Percentiles rank a stretch among this genome's conserved stretches.
Evolutionary conservation across 495 filamentous ascomycete genomes (phyloP).

Genomic region (Hypoxylon perforatum): DNA sequence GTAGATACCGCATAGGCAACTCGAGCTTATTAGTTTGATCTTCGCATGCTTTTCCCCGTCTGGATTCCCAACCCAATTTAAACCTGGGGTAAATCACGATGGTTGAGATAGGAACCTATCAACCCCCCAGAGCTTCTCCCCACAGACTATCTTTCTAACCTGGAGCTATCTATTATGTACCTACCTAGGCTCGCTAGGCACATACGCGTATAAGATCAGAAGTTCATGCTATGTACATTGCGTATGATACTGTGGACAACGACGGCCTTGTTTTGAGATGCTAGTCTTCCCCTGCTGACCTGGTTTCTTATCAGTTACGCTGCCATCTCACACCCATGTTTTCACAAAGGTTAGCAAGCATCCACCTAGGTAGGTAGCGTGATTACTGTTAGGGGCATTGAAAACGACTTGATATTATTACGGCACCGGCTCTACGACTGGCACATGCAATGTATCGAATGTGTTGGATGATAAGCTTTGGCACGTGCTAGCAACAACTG

Average conservation of each 20-base stretch:
- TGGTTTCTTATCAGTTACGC: conserved; percentile 28
- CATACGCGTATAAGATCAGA: conserved; percentile 11
- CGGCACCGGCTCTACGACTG: conserved; percentile 4
- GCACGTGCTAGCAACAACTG: conserved; percentile 32
- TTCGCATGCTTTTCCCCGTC: conserved; percentile 10
- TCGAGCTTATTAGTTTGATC: conserved; percentile 13
- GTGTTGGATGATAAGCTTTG: conserved; percentile 22
- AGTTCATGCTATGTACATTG: conserved; percentile 20
- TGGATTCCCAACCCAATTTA: conserved; percentile 21
- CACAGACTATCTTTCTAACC: conserved; percentile 33
- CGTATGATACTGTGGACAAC: conserved; percentile 10
- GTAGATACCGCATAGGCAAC: conserved; percentile 1
- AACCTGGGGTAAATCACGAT: conserved; percentile 36
- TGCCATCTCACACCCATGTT: conserved; percentile 23
- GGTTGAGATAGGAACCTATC: conserved; percentile 19
- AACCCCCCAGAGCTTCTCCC: conserved; percentile 30
- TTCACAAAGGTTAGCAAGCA: conserved; percentile 10
- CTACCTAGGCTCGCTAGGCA: background rate
- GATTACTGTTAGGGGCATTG: background rate
- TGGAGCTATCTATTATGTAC: conserved; percentile 14
- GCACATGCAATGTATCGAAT: conserved; percentile 2
- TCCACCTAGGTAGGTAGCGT: conserved; percentile 3
- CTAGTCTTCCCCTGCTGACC: conserved; percentile 7
- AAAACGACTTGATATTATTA: conserved; percentile 5
- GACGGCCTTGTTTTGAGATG: conserved; percentile 16